A percentile compares a stretch with the other conserved stretches of the same genome.
phyloP scores from a whole-genome alignment of 805 yeast genomes.

The Candida sphagnicola region DNA sequence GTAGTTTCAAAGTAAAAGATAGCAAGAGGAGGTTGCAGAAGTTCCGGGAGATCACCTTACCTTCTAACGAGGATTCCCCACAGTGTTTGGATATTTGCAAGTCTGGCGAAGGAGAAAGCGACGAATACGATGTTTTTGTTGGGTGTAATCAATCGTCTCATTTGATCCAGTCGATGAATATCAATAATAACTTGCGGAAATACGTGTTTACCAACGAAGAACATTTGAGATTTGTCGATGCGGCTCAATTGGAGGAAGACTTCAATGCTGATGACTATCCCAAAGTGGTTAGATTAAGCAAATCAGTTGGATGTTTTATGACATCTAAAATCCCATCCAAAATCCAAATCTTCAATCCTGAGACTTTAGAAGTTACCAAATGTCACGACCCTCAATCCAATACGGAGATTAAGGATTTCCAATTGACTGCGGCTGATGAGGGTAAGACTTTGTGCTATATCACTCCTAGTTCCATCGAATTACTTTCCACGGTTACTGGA shows the following conservation, averaged over 20 bases:
- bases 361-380: constrained; percentile 48
- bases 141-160: constrained; percentile 73
- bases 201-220: constrained; percentile 53
- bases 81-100: constrained; percentile 62
- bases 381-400: constrained; percentile 52
- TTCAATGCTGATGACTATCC: constrained; percentile 49
- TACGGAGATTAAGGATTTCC: constrained; percentile 56
- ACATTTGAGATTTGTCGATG: constrained; percentile 55
- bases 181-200: constrained; percentile 70
- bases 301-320: constrained; percentile 62
- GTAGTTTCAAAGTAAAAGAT: constrained; percentile 48
- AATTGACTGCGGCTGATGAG: constrained; percentile 53
- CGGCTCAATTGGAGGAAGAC: constrained; percentile 54
- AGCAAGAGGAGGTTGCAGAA: constrained; percentile 45
- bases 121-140: constrained; percentile 50
- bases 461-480: constrained; percentile 50
- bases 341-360: constrained; percentile 57
- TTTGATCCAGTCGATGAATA: constrained; percentile 50
- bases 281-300: constrained; percentile 57
- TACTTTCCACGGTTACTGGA: constrained; percentile 49
- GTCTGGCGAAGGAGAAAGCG: constrained; percentile 21
- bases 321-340: constrained; percentile 64
- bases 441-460: constrained; percentile 63
- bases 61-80: constrained; percentile 79
- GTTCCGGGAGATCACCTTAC: constrained; percentile 58